Percentiles rank a stretch among this genome's conserved stretches.
These are phyloP conservation scores for Gynostemma pentaphyllum DNA, from an alignment of 306 rosid genomes.

Conservation along the genomic window DNA sequence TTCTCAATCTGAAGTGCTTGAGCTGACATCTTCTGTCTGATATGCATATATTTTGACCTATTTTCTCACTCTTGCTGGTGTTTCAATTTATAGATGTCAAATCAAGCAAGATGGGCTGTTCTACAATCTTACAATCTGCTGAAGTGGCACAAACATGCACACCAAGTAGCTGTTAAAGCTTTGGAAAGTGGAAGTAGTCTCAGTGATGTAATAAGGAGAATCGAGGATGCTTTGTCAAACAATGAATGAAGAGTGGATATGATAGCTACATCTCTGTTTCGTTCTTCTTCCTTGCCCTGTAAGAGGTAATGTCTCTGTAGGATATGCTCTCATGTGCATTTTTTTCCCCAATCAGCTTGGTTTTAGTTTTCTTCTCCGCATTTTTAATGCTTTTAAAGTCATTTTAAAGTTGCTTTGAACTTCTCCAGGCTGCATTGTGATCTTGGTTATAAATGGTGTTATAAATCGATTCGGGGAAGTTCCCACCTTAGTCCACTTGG, in stretches of 20 bases:
- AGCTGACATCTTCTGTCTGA: slow-evolving; percentile 4
- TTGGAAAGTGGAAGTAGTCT: slow-evolving; percentile 66
- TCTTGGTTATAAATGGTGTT: not conserved
- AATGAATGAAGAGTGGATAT: slow-evolving; percentile 20
- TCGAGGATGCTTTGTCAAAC: slow-evolving; percentile 59
- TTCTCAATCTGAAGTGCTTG: slow-evolving; percentile 14
- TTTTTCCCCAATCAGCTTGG: not conserved
- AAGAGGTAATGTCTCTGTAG: not conserved
- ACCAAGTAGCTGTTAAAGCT: slow-evolving; percentile 83
- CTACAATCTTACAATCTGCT: slow-evolving; percentile 88
- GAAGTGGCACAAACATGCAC: slow-evolving; percentile 76
- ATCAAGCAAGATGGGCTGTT: slow-evolving; percentile 97
- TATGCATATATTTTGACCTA: not conserved
- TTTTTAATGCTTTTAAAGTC: not conserved
- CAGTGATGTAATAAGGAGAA: slow-evolving; percentile 62
- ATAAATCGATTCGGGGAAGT: not conserved
- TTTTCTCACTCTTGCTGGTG: slow-evolving; percentile 6
- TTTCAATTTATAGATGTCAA: slow-evolving; percentile 60
- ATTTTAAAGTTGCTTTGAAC: not conserved
- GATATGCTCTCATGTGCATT: not conserved
- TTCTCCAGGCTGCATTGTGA: slow-evolving; percentile 3
- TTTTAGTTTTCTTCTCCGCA: not conserved
- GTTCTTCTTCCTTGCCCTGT: not conserved
- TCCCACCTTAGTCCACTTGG: not conserved
- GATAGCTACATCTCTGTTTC: not conserved